phyloP scores from a whole-genome alignment of 2,329 filamentous ascomycete genomes.

The Fusarium ambrosium region DNA sequence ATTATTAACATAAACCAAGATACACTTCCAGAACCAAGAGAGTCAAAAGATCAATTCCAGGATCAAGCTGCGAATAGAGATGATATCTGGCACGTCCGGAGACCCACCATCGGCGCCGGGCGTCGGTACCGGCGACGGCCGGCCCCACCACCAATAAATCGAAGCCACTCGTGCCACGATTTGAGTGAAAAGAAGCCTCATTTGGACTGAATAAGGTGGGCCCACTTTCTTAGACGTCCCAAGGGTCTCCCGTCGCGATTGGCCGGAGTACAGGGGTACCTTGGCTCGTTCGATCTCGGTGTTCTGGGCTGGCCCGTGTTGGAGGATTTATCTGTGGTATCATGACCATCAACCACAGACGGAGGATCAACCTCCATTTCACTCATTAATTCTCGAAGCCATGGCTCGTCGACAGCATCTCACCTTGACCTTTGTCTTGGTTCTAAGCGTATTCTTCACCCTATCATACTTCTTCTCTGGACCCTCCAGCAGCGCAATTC shows the following conservation, averaged over 20 bases:
- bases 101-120: slow-evolving; percentile 26
- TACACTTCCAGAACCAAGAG: not conserved
- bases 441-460: slow-evolving; percentile 68
- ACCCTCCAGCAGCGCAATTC: slow-evolving; percentile 40
- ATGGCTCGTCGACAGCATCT: slow-evolving; percentile 70
- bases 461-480: slow-evolving; percentile 72
- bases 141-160: slow-evolving; percentile 36
- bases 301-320: slow-evolving; percentile 20
- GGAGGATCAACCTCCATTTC: slow-evolving; percentile 44
- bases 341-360: slow-evolving; percentile 38
- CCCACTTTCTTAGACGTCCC: slow-evolving; percentile 28
- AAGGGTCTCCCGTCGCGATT: slow-evolving; percentile 33
- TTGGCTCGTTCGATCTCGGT: slow-evolving; percentile 43
- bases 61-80: not conserved
- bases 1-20: not conserved
- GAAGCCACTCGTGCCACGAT: slow-evolving; percentile 34
- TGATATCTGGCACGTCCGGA: slow-evolving; percentile 11
- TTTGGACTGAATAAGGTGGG: slow-evolving; percentile 17
- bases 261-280: slow-evolving; percentile 21
- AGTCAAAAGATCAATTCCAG: not conserved
- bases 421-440: slow-evolving; percentile 66
- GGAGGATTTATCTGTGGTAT: slow-evolving; percentile 33
- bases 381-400: slow-evolving; percentile 28
- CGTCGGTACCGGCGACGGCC: slow-evolving; percentile 35
- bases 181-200: slow-evolving; percentile 16